Evolutionary conservation across 1,284 basidiomycete genomes (phyloP).

Genomic region (Moesziomyces sp.): DNA sequence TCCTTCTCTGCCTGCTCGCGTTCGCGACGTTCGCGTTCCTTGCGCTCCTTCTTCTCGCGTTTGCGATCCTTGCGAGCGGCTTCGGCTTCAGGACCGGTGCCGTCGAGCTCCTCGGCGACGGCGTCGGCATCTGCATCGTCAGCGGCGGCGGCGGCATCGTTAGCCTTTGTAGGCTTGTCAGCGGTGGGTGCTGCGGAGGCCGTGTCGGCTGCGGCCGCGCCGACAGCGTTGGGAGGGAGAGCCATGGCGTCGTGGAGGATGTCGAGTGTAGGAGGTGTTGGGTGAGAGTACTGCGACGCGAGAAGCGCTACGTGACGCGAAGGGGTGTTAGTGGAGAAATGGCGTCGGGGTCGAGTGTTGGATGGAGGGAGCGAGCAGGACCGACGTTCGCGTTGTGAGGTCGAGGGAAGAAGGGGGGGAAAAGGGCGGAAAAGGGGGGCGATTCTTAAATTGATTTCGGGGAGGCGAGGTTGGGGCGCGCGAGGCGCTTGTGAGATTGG

Average conservation of each 20-base stretch:
- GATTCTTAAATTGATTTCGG: conserved; percentile 19
- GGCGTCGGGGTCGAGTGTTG: too few species aligned
- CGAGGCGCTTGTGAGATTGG: conserved; percentile 26
- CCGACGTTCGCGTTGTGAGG: conserved; percentile 12
- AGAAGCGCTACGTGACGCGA: conserved; percentile 2
- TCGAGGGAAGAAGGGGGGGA: conserved; percentile 6
- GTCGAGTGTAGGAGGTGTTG: not conserved
- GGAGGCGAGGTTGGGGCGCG: too few species aligned
- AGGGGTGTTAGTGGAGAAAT: too few species aligned
- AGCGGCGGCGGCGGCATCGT: conserved; percentile 9
- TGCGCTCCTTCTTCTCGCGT: conserved; percentile 49
- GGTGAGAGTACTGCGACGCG: conserved; percentile 3
- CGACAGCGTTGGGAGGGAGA: conserved; percentile 1
- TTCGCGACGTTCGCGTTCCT: conserved; percentile 36
- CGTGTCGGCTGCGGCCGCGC: conserved; percentile 11
- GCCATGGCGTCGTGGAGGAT: conserved; percentile 12
- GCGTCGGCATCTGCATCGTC: conserved; percentile 35
- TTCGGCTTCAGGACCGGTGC: conserved; percentile 9
- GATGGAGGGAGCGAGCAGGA: not conserved
- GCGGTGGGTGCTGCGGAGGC: conserved; percentile 2
- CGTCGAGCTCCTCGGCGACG: conserved; percentile 17
- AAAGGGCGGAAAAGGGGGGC: not conserved
- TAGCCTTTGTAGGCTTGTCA: conserved; percentile 3
- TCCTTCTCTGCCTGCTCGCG: conserved; percentile 50
- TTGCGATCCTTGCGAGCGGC: conserved; percentile 27